Conservation (phyloP, 495 filamentous ascomycete genomes). For the Lepidopterella palustris region DNA sequence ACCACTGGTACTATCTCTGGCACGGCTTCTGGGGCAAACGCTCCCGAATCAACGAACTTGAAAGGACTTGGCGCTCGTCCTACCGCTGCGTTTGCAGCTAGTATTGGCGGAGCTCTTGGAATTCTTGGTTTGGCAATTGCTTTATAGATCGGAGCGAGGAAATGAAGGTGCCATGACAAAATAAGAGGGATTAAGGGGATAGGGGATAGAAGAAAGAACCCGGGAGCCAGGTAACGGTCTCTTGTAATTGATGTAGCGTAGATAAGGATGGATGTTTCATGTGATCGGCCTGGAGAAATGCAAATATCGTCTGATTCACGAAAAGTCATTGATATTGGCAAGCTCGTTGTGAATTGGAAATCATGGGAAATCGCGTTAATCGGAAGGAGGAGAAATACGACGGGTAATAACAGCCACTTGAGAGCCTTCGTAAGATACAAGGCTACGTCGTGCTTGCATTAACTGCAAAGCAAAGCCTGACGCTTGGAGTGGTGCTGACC, state of each 20-base stretch:
- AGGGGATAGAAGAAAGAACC: background rate
- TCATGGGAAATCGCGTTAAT: too few relatives aligned
- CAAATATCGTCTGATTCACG: too few relatives aligned
- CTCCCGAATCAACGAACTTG: background rate
- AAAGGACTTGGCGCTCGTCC: background rate
- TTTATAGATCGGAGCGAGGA: background rate
- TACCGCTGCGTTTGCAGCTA: background rate
- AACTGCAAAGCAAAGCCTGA: too few relatives aligned
- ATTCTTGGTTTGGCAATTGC: slow-evolving; percentile 2
- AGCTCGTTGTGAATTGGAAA: too few relatives aligned
- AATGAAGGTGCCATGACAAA: background rate
- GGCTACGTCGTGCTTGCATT: too few relatives aligned
- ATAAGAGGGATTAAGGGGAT: background rate
- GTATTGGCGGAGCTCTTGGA: background rate
- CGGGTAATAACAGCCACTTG: too few relatives aligned
- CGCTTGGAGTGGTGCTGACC: too few relatives aligned
- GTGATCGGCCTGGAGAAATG: background rate
- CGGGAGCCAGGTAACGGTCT: background rate
- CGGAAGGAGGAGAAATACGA: too few relatives aligned
- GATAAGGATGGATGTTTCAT: background rate
- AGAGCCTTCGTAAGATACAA: too few relatives aligned
- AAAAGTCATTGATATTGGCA: too few relatives aligned
- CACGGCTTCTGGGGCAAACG: background rate
- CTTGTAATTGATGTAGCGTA: background rate
- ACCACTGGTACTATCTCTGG: background rate